Base-by-base conservation (phyloP, 768 basidiomycete species). In the Tulasnella sp. region DNA sequence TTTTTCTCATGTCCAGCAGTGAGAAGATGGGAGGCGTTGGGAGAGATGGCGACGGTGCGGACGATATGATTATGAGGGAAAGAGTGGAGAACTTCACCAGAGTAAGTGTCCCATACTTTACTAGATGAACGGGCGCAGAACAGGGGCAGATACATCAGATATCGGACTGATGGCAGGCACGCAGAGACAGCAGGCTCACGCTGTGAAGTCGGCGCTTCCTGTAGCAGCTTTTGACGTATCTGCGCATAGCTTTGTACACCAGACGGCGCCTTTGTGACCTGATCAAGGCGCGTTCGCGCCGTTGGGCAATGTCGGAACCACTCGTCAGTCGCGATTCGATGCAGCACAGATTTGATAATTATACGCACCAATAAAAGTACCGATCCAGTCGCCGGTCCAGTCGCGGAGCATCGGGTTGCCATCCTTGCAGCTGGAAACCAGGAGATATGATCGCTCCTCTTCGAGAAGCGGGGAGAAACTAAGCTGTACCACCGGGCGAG, bases 341-440 rank as follows among this genome's bases (percentile, higher is more conserved):
- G 24, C 22, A 31, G 29, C n/a, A n/a, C n/a, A n/a, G 3, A 17
- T 22, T 30, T 10, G 27, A 45, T n/a, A 41, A 48, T 3, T 38
- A 65, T 41, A 65, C 67, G 60, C 49, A 71, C 72, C 74, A 3
- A 74, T 63, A 62, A 76, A 76, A 0, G 75, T 75, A 38, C 96
- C 96, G 69, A 96, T 88, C 96, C 96, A 99, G 72, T 99, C 96
- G 31, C 94, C 94, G 57, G 90, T 88, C 93, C 93, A 94, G 68
- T 92, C 87, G 68, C 92, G 82, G 65, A 96, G 75, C 90, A 94
- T 93, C 46, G 92, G 93, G 66, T 92, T 97, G 31, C 96, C 96
- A 77, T 98, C 96, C 73, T 98, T 99, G 77, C 96, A 98, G 66
- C 88, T 87, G 59, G 93, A 97, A 67, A 97, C 86, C 63, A 99